Evolutionary conservation across 208 protist genomes (phyloP), one percentile per base, ranked within the genome.

Genomic region (Tritrichomonas musculus): DNA sequence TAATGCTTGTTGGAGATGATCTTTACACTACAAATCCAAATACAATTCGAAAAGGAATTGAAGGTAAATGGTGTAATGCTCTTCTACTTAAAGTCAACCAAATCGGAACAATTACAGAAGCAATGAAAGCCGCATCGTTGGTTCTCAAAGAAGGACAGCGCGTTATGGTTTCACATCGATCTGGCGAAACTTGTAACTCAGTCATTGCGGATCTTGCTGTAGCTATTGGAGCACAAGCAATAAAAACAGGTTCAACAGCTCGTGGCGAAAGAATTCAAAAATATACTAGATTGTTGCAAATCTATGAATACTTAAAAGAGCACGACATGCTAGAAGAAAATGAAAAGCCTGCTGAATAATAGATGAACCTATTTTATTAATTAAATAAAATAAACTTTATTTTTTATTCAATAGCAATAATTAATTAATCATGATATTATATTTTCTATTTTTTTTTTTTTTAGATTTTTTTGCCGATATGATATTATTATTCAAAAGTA

Each of bases 261-360:
- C 95, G 98, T 33, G 55, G 53, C n/a, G 94, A 95, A 94, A 60
- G 94, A 64, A 92, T 92, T n/a, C 65, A 98, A 69, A 99, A 99
- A 96, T 98, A 99, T 97, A 99, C 99, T 96, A 98, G 99, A 96
- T 96, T 99, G 27, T 96, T 99, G 25, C 97, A 98, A 94, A 99
- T 99, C 95, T 98, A 99, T 95, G 98, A 99, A 95, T 97, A 98
- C 94, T 93, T 98, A 44, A 97, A 95, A 64, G 94, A 94, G 50
- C 44, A 92, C 47, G 96, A 82, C 73, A 82, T 82, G 73, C 73
- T 82, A 20, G 73, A 25, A 30, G 73, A 82, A 41, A 20, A 82
- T 20, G 30, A 50, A 82, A 82, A 25, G 41, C 17, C 33, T 75
- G n/a, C n/a, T n/a, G n/a, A n/a, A n/a, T n/a, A n/a, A n/a, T n/a